Conservation (phyloP, 106 monocot species). For the Dioscorea dumetorum region DNA sequence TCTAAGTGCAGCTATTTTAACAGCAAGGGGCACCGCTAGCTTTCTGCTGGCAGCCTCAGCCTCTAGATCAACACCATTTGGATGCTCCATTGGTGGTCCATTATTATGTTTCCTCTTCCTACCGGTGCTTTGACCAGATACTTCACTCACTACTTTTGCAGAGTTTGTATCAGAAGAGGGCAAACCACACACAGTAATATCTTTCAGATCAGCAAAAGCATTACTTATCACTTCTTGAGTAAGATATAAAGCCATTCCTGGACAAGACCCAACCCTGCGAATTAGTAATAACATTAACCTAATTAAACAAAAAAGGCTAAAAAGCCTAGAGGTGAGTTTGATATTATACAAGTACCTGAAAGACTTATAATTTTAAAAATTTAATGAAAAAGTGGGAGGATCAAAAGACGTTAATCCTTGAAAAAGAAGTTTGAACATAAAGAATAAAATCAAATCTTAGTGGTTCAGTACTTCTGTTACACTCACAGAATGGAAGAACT, state of each 20-base stretch:
- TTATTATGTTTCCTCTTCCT: conserved; percentile 66
- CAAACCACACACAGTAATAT: conserved; percentile 4
- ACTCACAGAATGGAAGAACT: no score
- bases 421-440: no score
- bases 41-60: conserved; percentile 11
- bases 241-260: conserved; percentile 70
- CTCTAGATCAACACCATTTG: conserved; percentile 22
- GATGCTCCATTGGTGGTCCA: conserved; percentile 7
- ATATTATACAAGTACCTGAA: no score
- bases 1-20: conserved; percentile 69
- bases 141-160: conserved; percentile 9
- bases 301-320: background rate
- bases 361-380: no score
- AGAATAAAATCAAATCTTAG: no score
- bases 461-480: no score
- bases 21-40: conserved; percentile 29
- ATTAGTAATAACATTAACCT: conserved; percentile 26
- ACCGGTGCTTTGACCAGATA: conserved; percentile 9
- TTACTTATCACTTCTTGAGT: conserved; percentile 50
- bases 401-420: no score
- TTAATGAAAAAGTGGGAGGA: no score
- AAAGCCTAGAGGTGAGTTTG: no score
- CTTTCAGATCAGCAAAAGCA: conserved; percentile 55
- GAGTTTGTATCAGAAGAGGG: conserved; percentile 9
- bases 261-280: conserved; percentile 19